phyloP scores from a whole-genome alignment of 2,329 filamentous ascomycete species.

The Talaromyces islandicus region DNA sequence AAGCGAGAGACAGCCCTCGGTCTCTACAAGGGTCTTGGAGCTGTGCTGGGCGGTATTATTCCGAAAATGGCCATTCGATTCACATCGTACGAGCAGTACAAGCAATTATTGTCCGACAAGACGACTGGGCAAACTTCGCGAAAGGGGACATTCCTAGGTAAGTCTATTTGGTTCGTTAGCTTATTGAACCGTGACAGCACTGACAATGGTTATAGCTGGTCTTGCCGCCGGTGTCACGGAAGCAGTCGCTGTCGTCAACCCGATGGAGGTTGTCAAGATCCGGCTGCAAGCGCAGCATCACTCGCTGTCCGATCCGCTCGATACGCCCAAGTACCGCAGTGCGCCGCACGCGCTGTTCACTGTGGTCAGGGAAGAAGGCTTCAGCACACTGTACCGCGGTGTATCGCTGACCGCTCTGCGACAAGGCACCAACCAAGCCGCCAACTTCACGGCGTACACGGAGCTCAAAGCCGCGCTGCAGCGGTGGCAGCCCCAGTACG shows the following conservation, averaged over 20 bases:
- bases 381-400: conserved; percentile 82
- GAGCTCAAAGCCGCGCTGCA: conserved; percentile 81
- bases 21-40: conserved; percentile 96
- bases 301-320: conserved; percentile 93
- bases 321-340: conserved; percentile 95
- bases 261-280: conserved; percentile 99
- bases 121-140: conserved; percentile 63
- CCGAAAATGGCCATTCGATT: conserved; percentile 99
- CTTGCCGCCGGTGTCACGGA: conserved; percentile 91
- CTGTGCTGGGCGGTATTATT: conserved; percentile 90
- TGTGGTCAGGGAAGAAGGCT: conserved; percentile 84
- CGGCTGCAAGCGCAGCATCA: conserved; percentile 96
- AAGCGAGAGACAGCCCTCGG: conserved; percentile 84
- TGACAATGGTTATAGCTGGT: conserved; percentile 53
- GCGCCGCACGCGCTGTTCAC: conserved; percentile 79
- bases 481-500: conserved; percentile 63
- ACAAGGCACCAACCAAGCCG: conserved; percentile 95
- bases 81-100: conserved; percentile 94
- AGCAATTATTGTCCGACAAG: conserved; percentile 68
- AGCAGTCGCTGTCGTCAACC: conserved; percentile 91
- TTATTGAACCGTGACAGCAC: conserved; percentile 12
- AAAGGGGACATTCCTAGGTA: conserved; percentile 65
- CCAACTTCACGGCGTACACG: conserved; percentile 97
- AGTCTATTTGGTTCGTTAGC: conserved; percentile 37
- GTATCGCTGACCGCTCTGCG: conserved; percentile 88